phyloP scores from a whole-genome alignment of 768 basidiomycete species.

The Suillus fuscotomentosus region DNA sequence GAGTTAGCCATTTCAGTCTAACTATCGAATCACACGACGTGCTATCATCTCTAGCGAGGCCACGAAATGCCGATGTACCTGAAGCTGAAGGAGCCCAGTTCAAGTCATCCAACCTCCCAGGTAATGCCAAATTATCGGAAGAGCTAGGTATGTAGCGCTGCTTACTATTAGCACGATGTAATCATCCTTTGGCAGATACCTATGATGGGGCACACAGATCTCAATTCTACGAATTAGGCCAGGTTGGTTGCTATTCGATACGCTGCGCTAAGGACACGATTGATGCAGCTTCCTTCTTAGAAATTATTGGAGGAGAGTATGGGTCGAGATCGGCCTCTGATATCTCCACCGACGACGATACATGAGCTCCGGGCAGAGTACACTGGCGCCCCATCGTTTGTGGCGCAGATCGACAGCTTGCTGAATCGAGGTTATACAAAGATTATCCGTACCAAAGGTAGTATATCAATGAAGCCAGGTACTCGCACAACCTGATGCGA shows the following conservation, averaged over 20 bases:
- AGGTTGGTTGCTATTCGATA: conserved; percentile 24
- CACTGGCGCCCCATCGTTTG: conserved; percentile 53
- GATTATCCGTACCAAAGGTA: conserved; percentile 73
- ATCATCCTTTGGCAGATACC: not conserved
- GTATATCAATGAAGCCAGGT: conserved; percentile 18
- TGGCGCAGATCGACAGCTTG: conserved; percentile 76
- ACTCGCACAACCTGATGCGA: conserved; percentile 1
- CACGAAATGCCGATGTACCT: not conserved
- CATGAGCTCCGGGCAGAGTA: conserved; percentile 64
- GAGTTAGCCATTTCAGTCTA: not conserved
- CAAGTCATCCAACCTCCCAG: not conserved
- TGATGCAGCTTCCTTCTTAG: conserved; percentile 21
- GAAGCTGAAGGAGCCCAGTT: not conserved
- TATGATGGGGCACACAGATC: conserved; percentile 7
- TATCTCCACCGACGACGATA: conserved; percentile 54
- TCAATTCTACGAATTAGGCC: conserved; percentile 41
- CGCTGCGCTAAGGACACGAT: not conserved
- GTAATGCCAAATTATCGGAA: not conserved
- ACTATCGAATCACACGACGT: not conserved
- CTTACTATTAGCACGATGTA: not conserved
- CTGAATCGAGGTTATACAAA: conserved; percentile 56
- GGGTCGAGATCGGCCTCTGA: conserved; percentile 44
- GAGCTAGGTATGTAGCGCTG: not conserved
- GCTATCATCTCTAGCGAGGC: not conserved
- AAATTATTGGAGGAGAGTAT: conserved; percentile 39